Percentiles rank a stretch among this genome's conserved stretches.
phyloP scores from a whole-genome alignment of 768 basidiomycete species.

The Pisolithus orientalis region DNA sequence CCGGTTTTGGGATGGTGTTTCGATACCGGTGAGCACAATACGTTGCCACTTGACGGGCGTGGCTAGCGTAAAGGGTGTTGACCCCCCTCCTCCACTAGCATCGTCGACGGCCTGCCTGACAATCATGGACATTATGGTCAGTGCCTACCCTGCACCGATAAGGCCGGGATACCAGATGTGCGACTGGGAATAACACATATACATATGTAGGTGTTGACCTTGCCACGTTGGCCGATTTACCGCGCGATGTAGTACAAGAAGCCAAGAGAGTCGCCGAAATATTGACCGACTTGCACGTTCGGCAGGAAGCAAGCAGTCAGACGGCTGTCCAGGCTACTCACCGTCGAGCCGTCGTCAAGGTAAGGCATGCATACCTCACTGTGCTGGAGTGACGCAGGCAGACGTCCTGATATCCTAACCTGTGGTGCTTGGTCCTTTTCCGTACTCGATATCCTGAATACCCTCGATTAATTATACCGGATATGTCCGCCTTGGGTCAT shows the following conservation, averaged over 20 bases:
- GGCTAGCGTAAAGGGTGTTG: background rate
- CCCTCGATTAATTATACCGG: background rate
- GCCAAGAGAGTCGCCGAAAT: slow-evolving; percentile 53
- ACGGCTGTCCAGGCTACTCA: slow-evolving; percentile 52
- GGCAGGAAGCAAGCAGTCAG: slow-evolving; percentile 54
- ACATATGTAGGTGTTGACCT: slow-evolving; percentile 73
- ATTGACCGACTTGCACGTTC: slow-evolving; percentile 53
- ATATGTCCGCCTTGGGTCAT: background rate
- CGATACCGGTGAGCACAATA: slow-evolving; percentile 58
- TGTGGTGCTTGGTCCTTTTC: no score
- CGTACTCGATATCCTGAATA: no score
- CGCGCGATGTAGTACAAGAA: slow-evolving; percentile 59
- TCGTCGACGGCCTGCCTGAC: slow-evolving; percentile 65
- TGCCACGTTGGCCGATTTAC: slow-evolving; percentile 83
- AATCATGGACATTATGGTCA: slow-evolving; percentile 69
- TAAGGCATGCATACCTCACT: slow-evolving; percentile 22
- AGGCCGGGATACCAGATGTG: no score
- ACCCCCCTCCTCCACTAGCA: slow-evolving; percentile 35
- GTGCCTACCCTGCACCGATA: slow-evolving; percentile 1
- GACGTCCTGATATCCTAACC: no score
- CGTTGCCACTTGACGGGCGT: background rate
- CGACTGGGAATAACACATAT: background rate
- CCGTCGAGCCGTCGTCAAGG: slow-evolving; percentile 64
- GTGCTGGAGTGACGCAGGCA: no score
- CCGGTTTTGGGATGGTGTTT: slow-evolving; percentile 65